A percentile compares a stretch with the other conserved stretches of the same genome.
These are phyloP conservation scores for Yamadazyma pseudoaaseri DNA, from an alignment of 1,139 yeast genomes.

Conservation along the genomic window DNA sequence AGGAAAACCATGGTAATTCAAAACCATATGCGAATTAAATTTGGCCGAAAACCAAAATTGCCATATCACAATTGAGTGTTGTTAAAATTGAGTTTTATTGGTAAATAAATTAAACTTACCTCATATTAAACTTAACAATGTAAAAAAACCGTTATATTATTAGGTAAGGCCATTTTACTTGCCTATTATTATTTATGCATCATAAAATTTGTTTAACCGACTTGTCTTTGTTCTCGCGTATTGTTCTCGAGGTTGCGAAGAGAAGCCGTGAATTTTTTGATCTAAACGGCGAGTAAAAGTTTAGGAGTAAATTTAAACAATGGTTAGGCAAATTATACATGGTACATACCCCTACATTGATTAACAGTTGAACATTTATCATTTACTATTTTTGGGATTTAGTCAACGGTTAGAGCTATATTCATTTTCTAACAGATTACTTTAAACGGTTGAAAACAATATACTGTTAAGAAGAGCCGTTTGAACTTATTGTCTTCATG, in stretches of 20 bases:
- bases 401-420: too few species aligned
- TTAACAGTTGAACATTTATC: too few species aligned
- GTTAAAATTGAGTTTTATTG: too few species aligned
- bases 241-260: not conserved
- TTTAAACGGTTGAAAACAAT: too few species aligned
- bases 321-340: slow-evolving; percentile 1
- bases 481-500: not conserved
- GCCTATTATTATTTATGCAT: slow-evolving; percentile 2
- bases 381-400: too few species aligned
- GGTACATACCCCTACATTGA: not conserved
- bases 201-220: slow-evolving; percentile 1
- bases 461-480: not conserved
- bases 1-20: too few species aligned
- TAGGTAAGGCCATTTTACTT: not conserved
- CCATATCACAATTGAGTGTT: too few species aligned
- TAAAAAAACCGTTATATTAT: slow-evolving; percentile 6
- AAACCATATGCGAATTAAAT: too few species aligned
- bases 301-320: not conserved
- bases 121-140: slow-evolving; percentile 1
- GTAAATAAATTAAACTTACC: too few species aligned
- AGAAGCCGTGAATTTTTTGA: slow-evolving; percentile 3
- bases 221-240: slow-evolving; percentile 1
- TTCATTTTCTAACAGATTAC: too few species aligned
- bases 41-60: too few species aligned
- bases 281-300: not conserved